Evolutionary conservation across 2,329 filamentous ascomycete species (phyloP).

Genomic region (Zopfia rhizophila): DNA sequence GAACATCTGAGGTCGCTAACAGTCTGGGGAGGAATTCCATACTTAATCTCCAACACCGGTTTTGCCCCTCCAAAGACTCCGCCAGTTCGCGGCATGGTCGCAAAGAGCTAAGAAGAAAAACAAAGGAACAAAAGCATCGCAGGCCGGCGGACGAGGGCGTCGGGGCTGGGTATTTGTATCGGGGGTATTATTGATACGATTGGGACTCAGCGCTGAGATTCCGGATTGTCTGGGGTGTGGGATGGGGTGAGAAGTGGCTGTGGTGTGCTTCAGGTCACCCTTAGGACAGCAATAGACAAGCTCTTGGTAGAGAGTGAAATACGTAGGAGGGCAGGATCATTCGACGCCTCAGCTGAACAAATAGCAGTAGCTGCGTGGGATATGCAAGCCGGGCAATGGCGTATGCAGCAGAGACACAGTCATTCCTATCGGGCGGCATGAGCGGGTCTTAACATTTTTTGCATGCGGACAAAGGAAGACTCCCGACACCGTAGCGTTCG

Average conservation of each 20-base stretch:
- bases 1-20: neutral
- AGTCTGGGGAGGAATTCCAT: constrained; percentile 21
- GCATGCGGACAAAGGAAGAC: constrained; percentile 34
- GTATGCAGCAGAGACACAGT: constrained; percentile 13
- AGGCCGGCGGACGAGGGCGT: constrained; percentile 3
- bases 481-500: constrained; percentile 33
- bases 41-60: constrained; percentile 57
- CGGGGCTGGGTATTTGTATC: constrained; percentile 13
- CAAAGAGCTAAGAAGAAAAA: constrained; percentile 27
- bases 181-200: constrained; percentile 1
- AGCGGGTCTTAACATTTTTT: constrained; percentile 17
- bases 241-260: constrained; percentile 17
- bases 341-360: constrained; percentile 13
- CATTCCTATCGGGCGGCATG: constrained; percentile 12
- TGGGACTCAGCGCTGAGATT: no score
- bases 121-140: constrained; percentile 17
- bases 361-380: constrained; percentile 16
- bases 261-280: constrained; percentile 5
- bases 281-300: no score
- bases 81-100: constrained; percentile 46
- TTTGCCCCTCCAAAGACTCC: constrained; percentile 48
- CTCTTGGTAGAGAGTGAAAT: neutral
- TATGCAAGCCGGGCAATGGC: constrained; percentile 10
- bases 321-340: constrained; percentile 13
- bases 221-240: neutral